A percentile compares a stretch with the other conserved stretches of the same genome.
Conservation (phyloP, 2,329 filamentous ascomycete genomes). For the Plectosphaerella cucumerina region DNA sequence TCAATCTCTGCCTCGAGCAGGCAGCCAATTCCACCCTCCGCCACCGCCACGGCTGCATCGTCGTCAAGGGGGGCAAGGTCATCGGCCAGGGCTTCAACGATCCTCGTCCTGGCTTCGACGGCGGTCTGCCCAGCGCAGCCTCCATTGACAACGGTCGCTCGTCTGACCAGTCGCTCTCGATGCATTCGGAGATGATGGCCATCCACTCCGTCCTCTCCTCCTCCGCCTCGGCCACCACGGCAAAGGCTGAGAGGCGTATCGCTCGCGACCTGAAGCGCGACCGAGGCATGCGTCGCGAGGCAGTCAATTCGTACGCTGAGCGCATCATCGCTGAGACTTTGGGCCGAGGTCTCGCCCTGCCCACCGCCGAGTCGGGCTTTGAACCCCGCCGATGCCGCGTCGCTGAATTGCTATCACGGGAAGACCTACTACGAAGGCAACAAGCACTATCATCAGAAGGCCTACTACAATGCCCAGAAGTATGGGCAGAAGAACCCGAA, state of each 20-base stretch:
- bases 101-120: conserved; percentile 43
- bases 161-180: conserved; percentile 38
- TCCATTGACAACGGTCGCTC: conserved; percentile 27
- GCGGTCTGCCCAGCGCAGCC: conserved; percentile 40
- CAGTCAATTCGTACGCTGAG: conserved; percentile 39
- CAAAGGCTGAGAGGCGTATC: conserved; percentile 35
- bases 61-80: conserved; percentile 48
- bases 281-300: conserved; percentile 34
- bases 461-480: no score
- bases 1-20: conserved; percentile 47
- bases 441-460: background rate
- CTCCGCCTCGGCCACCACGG: conserved; percentile 33
- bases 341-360: background rate
- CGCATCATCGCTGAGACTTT: conserved; percentile 22
- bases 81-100: conserved; percentile 49
- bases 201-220: conserved; percentile 44
- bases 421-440: background rate
- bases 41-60: conserved; percentile 30
- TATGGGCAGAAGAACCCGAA: no score
- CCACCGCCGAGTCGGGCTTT: background rate
- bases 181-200: conserved; percentile 55
- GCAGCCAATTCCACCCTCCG: conserved; percentile 43
- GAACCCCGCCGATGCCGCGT: background rate
- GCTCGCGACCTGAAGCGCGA: conserved; percentile 44
- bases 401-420: background rate